Percentiles rank a stretch among this genome's conserved stretches.
These are phyloP conservation scores for Neurospora sp. DNA, from an alignment of 495 filamentous ascomycete genomes.

Conservation along the genomic window DNA sequence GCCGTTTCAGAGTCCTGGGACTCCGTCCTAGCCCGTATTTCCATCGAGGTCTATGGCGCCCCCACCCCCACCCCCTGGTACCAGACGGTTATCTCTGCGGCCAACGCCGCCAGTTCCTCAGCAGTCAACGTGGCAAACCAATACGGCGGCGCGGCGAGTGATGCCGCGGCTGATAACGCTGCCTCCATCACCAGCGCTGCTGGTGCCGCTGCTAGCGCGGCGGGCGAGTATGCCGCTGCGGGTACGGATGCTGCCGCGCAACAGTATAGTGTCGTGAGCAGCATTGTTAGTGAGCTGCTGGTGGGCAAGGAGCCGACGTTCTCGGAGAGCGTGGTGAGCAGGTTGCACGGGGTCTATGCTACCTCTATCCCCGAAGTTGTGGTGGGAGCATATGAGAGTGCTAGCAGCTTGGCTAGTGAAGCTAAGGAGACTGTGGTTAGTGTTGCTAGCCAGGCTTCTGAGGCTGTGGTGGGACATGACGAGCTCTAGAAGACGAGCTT, in stretches of 20 bases:
- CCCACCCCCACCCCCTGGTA: slow-evolving; percentile 53
- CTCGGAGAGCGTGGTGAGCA: slow-evolving; percentile 67
- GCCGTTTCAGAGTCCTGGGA: slow-evolving; percentile 52
- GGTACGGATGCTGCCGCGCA: slow-evolving; percentile 41
- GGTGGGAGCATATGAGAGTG: slow-evolving; percentile 4
- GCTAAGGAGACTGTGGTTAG: slow-evolving; percentile 22
- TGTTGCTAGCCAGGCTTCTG: slow-evolving; percentile 11
- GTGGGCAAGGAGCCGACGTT: slow-evolving; percentile 70
- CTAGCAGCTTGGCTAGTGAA: slow-evolving; percentile 25
- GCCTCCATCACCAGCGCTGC: slow-evolving; percentile 42
- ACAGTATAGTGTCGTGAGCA: slow-evolving; percentile 61
- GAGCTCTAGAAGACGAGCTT: too few species aligned
- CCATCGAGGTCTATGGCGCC: slow-evolving; percentile 62
- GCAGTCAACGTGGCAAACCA: slow-evolving; percentile 14
- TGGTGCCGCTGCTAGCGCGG: not conserved
- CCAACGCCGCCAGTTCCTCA: slow-evolving; percentile 15
- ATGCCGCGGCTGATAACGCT: slow-evolving; percentile 17
- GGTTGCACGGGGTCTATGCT: slow-evolving; percentile 52
- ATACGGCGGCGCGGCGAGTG: slow-evolving; percentile 19
- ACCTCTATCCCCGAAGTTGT: slow-evolving; percentile 11
- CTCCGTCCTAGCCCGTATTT: slow-evolving; percentile 52
- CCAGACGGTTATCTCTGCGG: slow-evolving; percentile 29
- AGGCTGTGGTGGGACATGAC: slow-evolving; percentile 5
- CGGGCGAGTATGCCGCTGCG: slow-evolving; percentile 42
- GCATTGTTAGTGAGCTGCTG: slow-evolving; percentile 67